Evolutionary conservation across 345 rosid genomes (phyloP).

Genomic region (Ceriops decandra): DNA sequence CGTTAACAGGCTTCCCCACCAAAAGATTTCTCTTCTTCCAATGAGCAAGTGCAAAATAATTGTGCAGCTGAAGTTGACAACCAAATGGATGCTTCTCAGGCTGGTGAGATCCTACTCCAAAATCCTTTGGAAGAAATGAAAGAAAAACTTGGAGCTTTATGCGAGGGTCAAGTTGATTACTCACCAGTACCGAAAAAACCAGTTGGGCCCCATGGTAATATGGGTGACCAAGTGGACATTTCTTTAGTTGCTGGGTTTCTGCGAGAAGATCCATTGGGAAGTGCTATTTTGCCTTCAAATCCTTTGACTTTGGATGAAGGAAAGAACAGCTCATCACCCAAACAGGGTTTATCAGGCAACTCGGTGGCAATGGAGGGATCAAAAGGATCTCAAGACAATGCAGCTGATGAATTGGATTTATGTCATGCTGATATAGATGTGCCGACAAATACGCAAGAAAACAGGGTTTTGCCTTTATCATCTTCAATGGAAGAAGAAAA

Average conservation of each 20-base stretch:
- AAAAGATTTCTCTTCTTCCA: slow-evolving; percentile 8
- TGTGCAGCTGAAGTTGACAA: slow-evolving; percentile 5
- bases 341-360: slow-evolving; percentile 6
- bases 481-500: slow-evolving; percentile 1
- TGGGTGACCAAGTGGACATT: slow-evolving; percentile 5
- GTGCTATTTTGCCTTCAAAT: slow-evolving; percentile 15
- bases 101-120: slow-evolving; percentile 1
- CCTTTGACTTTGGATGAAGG: slow-evolving; percentile 14
- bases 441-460: neutral
- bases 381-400: neutral
- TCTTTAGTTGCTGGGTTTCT: slow-evolving; percentile 21
- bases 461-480: neutral
- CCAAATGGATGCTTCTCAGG: slow-evolving; percentile 14
- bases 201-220: slow-evolving; percentile 3
- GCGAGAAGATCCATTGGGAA: slow-evolving; percentile 17
- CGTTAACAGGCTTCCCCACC: slow-evolving; percentile 9
- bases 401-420: slow-evolving; percentile 1
- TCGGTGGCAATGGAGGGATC: slow-evolving; percentile 3
- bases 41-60: slow-evolving; percentile 1
- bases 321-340: neutral
- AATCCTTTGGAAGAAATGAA: slow-evolving; percentile 11
- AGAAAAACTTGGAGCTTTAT: slow-evolving; percentile 8
- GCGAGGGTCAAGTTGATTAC: slow-evolving; percentile 2
- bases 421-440: neutral
- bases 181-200: neutral